These are phyloP conservation scores for Xylaria multiplex DNA, from an alignment of 2,329 filamentous ascomycete species.

Conservation along the genomic window DNA sequence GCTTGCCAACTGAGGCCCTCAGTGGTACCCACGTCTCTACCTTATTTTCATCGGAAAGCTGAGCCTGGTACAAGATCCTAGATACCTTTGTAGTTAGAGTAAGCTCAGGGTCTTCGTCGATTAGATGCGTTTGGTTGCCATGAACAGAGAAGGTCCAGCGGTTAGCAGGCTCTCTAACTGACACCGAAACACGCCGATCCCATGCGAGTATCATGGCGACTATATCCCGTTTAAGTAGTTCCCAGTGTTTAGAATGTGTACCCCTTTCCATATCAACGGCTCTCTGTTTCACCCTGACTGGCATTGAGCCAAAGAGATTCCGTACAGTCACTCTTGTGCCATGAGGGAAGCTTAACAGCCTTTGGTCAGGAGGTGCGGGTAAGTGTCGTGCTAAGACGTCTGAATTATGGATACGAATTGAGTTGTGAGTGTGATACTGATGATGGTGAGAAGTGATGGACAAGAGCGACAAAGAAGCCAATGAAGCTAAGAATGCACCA, in stretches of 20 bases:
- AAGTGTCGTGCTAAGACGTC: conserved; percentile 70
- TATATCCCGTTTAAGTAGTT: conserved; percentile 66
- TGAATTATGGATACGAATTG: conserved; percentile 76
- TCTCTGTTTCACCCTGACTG: conserved; percentile 87
- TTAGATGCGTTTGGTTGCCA: conserved; percentile 29
- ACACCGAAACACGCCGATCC: conserved; percentile 65
- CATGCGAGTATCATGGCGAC: conserved; percentile 77
- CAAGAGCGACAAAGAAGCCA: conserved; percentile 80
- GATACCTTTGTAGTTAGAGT: conserved; percentile 49
- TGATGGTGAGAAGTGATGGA: conserved; percentile 78
- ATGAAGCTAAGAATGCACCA: conserved; percentile 80
- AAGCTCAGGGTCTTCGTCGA: conserved; percentile 31
- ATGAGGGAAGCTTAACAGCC: conserved; percentile 64
- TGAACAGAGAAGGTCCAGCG: conserved; percentile 54
- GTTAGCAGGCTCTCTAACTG: conserved; percentile 62
- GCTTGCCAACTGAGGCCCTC: conserved; percentile 69
- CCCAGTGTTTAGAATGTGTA: conserved; percentile 71
- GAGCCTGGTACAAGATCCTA: conserved; percentile 72
- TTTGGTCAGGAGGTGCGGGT: conserved; percentile 68
- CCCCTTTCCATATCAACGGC: conserved; percentile 62
- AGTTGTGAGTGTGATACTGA: conserved; percentile 68
- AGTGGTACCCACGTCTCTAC: conserved; percentile 74
- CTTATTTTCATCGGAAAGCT: conserved; percentile 65
- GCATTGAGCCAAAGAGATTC: conserved; percentile 89
- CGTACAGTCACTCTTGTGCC: conserved; percentile 81